These are phyloP conservation scores for Fagopyrum esculentum DNA, from an alignment of 148 eudicot genomes.

Conservation along the genomic window DNA sequence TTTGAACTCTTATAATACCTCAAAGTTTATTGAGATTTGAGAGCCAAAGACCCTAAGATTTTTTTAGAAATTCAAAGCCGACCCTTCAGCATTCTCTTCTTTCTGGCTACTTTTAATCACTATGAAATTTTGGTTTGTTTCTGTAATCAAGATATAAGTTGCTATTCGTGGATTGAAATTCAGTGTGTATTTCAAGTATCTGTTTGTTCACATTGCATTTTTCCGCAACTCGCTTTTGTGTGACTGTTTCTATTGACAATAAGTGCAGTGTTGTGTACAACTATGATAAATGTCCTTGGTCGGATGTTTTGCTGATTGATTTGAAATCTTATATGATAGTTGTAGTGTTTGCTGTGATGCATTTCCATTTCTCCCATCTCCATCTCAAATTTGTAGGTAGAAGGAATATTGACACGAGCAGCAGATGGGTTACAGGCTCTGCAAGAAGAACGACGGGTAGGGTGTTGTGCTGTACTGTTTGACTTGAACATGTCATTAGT, in stretches of 20 bases:
- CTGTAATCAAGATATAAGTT: neutral
- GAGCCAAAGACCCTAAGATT: neutral
- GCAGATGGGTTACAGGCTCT: constrained; percentile 71
- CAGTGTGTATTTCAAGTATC: neutral
- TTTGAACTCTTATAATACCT: neutral
- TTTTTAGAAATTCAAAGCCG: neutral
- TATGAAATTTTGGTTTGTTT: neutral
- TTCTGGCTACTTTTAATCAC: neutral
- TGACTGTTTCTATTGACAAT: neutral
- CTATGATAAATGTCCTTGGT: neutral
- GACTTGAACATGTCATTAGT: neutral
- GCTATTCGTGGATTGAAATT: neutral
- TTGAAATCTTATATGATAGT: neutral
- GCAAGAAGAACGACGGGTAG: constrained; percentile 90
- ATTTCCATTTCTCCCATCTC: neutral
- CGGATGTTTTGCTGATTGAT: neutral
- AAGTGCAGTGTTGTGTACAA: neutral
- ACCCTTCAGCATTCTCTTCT: neutral
- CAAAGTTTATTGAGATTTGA: neutral
- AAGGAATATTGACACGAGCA: constrained; percentile 79
- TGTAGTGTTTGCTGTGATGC: neutral
- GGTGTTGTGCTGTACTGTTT: constrained; percentile 4
- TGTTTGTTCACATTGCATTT: neutral
- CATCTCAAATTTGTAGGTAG: constrained; percentile 38
- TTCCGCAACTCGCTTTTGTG: neutral